Base-by-base conservation (phyloP, 129 eudicot species). In the Smallanthus sonchifolius region DNA sequence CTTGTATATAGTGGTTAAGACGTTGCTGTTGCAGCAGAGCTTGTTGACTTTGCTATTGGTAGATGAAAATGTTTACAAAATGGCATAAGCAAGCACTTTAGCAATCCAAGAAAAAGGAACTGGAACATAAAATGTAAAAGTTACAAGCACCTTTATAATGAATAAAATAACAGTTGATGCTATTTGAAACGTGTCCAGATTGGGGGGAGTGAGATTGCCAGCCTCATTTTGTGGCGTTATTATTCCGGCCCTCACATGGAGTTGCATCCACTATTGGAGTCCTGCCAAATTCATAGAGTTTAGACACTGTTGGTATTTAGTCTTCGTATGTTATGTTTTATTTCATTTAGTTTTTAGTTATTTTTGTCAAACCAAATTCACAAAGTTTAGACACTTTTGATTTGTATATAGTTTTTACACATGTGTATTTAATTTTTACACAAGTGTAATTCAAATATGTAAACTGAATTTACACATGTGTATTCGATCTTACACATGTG, bases 221-320 rank as follows among this genome's bases (percentile, higher is more conserved):
- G 96, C 96, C 37, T 70, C 98, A 16, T 90, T 81, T 86, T 93
- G 98, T 86, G 97, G 96, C 59, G 34, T 94, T 35, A 83, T 94
- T 67, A 34, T 94, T 83, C 75, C 91, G 96, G 16, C 96, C 98
- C 17, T 90, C 98, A 70, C 97, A 94, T 76, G 98, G 98, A 42
- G 69, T 76, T 73, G 83, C 86, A 77, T 94, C 97, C 69, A 83
- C 88, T 51, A 67, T 84, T 34, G 98, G 98, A 19, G 89, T 94
- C 78, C 83, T 88, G 64, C 92, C 97, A 67, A 88, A 85, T 74
- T 83, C 97, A 20, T 93, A 94, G 71, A 90, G 96, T 82, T 81
- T 94, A 75, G 98, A 94, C 79, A 90, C 96, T 80, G 83, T 94
- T 78, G 98, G 98, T 94, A 88, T 84, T 91, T 80, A 72, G 80